Evolutionary conservation across 2,329 filamentous ascomycete genomes (phyloP), one percentile per base, ranked within the genome.

Genomic region (Taxawa tesnikishii): DNA sequence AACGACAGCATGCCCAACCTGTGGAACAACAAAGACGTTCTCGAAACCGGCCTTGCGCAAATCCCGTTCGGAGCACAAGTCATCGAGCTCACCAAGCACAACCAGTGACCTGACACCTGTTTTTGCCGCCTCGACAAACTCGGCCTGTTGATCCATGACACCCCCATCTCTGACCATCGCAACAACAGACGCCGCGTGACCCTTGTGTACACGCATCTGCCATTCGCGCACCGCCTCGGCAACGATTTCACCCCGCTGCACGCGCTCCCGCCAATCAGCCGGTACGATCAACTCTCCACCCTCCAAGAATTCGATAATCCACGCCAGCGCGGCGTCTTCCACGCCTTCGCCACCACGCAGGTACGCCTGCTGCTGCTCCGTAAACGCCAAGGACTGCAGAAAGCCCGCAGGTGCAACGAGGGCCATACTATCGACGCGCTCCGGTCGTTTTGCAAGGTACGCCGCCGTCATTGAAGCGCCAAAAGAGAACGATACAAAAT

Each of bases 401-500:
- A 40, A 23, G 3, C 38, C 38, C 4, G 38, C 38, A 14, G 38
- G 38, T 3, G 34, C 38, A 4, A 37, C 13, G 2, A 40, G 15
- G 2, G 28, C 9, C 2, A 35, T 6, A 21, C 15, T 29, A 4
- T 8, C 16, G 3, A 39, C 29, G 14, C 21, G 43, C 6, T 40
- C 29, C 0, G 52, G 38, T 6, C 52, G 43, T 3, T 43, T 41
- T 0, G 50, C 48, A 0, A 54, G 49, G 29, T 63, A 71, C 0
- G 53, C 53, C 0, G 52, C 54, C 0, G 58, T 51, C 1, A 59
- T 46, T 0, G 54, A 46, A 2, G 51, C 63, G 8, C 68, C 68
- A 31, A 71, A 68, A 0, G 66, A 70, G 41, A 53, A 72, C 0
- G 66, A 65, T 0, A 72, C 33, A 0, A 71, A 29, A 42, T 69